Evolutionary conservation across 208 protist genomes (phyloP).

Genomic region (Trypanosoma vivax): DNA sequence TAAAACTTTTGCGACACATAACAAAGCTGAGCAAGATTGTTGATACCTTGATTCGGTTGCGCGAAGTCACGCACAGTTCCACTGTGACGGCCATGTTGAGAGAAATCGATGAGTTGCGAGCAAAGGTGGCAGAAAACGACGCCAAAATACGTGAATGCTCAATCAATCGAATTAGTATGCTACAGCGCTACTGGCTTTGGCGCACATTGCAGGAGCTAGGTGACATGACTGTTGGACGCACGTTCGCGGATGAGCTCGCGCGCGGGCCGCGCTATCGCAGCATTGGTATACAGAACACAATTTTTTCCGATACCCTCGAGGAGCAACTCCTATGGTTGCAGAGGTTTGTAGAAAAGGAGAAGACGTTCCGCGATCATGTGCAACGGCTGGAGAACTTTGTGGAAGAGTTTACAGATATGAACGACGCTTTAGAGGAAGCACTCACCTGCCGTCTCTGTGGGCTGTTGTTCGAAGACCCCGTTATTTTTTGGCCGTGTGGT

Average conservation of each 20-base stretch:
- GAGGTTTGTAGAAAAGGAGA: slow-evolving; percentile 43
- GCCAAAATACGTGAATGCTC: slow-evolving; percentile 55
- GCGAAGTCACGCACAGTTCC: slow-evolving; percentile 18
- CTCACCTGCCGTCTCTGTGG: slow-evolving; percentile 73
- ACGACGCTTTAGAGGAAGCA: slow-evolving; percentile 64
- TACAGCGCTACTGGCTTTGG: slow-evolving; percentile 86
- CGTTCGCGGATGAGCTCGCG: slow-evolving; percentile 76
- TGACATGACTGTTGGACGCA: slow-evolving; percentile 57
- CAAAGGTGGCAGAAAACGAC: slow-evolving; percentile 26
- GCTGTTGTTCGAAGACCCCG: slow-evolving; percentile 75
- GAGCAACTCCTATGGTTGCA: slow-evolving; percentile 77
- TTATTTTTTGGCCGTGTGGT: slow-evolving; percentile 83
- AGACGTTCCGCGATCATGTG: slow-evolving; percentile 53
- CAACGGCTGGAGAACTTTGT: slow-evolving; percentile 63
- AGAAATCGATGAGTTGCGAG: slow-evolving; percentile 40
- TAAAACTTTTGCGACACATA: slow-evolving; percentile 39
- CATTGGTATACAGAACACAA: slow-evolving; percentile 78
- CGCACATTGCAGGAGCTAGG: slow-evolving; percentile 75
- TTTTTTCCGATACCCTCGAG: slow-evolving; percentile 66
- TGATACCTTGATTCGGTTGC: slow-evolving; percentile 34
- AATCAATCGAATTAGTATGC: slow-evolving; percentile 66
- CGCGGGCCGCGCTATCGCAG: slow-evolving; percentile 75
- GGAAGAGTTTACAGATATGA: slow-evolving; percentile 79
- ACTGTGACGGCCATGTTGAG: slow-evolving; percentile 21
- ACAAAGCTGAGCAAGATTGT: slow-evolving; percentile 49